phyloP scores from a whole-genome alignment of 2,329 filamentous ascomycete genomes.

The Cladosporium sp. region DNA sequence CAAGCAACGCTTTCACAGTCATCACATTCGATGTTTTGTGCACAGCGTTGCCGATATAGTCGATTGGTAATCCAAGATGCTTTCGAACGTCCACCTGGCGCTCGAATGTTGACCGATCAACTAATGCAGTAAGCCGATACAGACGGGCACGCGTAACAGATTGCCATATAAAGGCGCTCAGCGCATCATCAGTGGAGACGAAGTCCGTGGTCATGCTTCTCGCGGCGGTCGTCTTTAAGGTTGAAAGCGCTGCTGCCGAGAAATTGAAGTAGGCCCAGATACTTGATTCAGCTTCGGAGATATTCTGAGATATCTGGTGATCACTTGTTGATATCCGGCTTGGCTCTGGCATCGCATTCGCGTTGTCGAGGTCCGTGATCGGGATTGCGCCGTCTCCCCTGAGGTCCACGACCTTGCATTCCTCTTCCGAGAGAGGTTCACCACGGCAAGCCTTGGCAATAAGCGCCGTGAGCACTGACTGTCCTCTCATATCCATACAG shows the following conservation, averaged over 20 bases:
- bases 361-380: neutral
- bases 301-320: neutral
- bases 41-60: slow-evolving; percentile 8
- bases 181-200: slow-evolving; percentile 14
- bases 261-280: slow-evolving; percentile 1
- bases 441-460: slow-evolving; percentile 15
- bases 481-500: slow-evolving; percentile 17
- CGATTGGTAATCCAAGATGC: neutral
- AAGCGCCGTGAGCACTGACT: slow-evolving; percentile 11
- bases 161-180: slow-evolving; percentile 15
- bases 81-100: slow-evolving; percentile 10
- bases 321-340: neutral
- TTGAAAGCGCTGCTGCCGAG: neutral
- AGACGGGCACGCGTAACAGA: neutral
- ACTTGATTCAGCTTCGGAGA: neutral
- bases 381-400: neutral
- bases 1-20: neutral
- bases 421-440: neutral
- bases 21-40: neutral
- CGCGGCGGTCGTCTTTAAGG: neutral
- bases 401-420: neutral
- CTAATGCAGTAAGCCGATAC: neutral
- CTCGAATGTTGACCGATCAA: neutral
- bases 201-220: neutral
- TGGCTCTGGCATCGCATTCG: neutral